Percentiles rank a stretch among this genome's conserved stretches.
phyloP scores from a whole-genome alignment of 257 asterid species.

The Gynochthodes officinalis region DNA sequence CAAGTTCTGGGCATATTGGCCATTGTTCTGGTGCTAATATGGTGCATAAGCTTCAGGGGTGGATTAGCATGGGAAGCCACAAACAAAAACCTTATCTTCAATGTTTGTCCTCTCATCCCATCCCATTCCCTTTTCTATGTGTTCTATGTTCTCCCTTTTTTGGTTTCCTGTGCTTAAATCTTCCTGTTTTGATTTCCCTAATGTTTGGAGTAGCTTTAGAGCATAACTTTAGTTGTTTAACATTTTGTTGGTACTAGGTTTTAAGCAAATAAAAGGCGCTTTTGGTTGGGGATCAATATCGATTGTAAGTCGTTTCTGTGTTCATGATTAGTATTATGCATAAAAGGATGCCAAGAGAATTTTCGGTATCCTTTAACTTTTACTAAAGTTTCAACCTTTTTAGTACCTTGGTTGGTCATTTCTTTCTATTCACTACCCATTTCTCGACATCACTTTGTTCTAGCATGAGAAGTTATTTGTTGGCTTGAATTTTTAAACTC shows the following conservation, averaged over 20 bases:
- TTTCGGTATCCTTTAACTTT: background rate
- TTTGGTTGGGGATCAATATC: background rate
- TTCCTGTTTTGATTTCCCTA: background rate
- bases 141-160: background rate
- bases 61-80: slow-evolving; percentile 90
- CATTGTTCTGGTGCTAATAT: slow-evolving; percentile 62
- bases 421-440: background rate
- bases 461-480: background rate
- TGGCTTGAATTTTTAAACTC: background rate
- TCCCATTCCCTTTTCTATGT: background rate
- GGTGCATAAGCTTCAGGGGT: slow-evolving; percentile 81
- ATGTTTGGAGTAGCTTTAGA: background rate
- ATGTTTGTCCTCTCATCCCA: slow-evolving; percentile 35
- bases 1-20: slow-evolving; percentile 62
- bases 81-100: slow-evolving; percentile 79
- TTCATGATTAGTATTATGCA: background rate
- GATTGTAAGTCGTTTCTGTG: background rate
- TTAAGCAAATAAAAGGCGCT: background rate
- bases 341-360: background rate
- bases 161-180: background rate
- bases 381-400: background rate
- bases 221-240: background rate
- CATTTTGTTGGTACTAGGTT: background rate
- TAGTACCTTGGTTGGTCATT: background rate
- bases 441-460: background rate